Evolutionary conservation across 257 asterid species (phyloP), one percentile per base, ranked within the genome.

Genomic region (Solanum pinnatisectum): DNA sequence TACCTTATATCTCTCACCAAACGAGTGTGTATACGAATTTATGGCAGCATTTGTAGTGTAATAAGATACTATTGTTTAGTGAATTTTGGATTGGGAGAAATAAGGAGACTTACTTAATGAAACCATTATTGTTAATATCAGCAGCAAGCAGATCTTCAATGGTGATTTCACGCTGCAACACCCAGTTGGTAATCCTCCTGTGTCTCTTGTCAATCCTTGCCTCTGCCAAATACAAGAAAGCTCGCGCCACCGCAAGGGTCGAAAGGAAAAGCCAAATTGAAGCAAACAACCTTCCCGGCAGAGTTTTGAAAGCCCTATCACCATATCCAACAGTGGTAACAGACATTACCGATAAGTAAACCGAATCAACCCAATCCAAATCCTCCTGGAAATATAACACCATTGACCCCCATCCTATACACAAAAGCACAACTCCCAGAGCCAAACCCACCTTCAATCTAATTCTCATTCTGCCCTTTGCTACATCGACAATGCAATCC

Each of bases 291-390:
- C 98, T 90, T 77, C 98, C 98, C 1, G 91, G 8, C 92, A 95
- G 83, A 32, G 98, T 92, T 33, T 71, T 88, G 87, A 95, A 95
- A 0, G 96, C 98, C 92, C 94, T 89, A 56, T 95, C 98, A 30
- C 98, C 98, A 73, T 95, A 95, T 39, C 98, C 98, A 73, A 95
- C 98, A 0, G 98, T 95, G 1, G 98, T 95, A 22, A 95, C 98
- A 6, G 98, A 94, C 98, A 94, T 95, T 67, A 95, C 98, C 4
- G 98, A 94, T 20, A 95, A 87, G 89, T 94, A 95, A 35, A 95
- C 89, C 4, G 98, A 93, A 89, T 95, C 98, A 84, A 95, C 39
- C 92, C 94, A 93, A 89, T 87, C 87, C 59, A 95, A 86, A 84
- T 77, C 56, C 94, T 95, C 98, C 2, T 93, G 92, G 85, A 89